A percentile compares a stretch with the other conserved stretches of the same genome.
Conservation (phyloP, 2,329 filamentous ascomycete species). For the Clarireedia homoeocarpa region DNA sequence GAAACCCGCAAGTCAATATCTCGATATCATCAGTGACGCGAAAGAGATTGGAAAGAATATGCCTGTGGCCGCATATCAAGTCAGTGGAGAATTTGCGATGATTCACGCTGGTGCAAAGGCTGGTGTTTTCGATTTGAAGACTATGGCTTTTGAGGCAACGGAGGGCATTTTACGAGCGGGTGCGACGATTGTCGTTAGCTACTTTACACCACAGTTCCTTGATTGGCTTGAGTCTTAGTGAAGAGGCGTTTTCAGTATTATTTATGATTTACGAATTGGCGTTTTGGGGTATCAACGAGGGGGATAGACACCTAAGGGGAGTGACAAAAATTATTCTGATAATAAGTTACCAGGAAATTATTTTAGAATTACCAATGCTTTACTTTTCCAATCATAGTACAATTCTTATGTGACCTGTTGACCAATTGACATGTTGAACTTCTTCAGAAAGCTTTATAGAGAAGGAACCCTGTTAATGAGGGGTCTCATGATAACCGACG, state of each 20-base stretch:
- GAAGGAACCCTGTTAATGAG: background rate
- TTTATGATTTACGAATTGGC: background rate
- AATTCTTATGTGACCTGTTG: background rate
- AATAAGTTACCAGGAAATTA: conserved; percentile 6
- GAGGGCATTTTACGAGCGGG: conserved; percentile 90
- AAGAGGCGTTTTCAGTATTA: background rate
- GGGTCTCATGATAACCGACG: background rate
- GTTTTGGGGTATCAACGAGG: conserved; percentile 7
- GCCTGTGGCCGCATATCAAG: conserved; percentile 92
- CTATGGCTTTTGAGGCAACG: conserved; percentile 90
- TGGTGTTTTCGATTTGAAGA: conserved; percentile 89
- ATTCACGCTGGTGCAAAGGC: conserved; percentile 93
- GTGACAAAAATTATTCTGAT: conserved; percentile 6
- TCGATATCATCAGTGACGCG: conserved; percentile 96
- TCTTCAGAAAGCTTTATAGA: background rate
- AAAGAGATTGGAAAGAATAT: conserved; percentile 90
- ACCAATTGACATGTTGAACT: background rate
- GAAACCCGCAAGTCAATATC: conserved; percentile 90
- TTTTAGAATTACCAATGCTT: background rate
- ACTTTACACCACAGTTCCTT: conserved; percentile 80
- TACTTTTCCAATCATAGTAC: background rate
- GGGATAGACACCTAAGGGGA: background rate
- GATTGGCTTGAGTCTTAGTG: conserved; percentile 53
- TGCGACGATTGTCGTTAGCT: conserved; percentile 86
- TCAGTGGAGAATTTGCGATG: conserved; percentile 96